Conservation (phyloP, 208 protist species). For the Paratrypanosoma confusum region DNA sequence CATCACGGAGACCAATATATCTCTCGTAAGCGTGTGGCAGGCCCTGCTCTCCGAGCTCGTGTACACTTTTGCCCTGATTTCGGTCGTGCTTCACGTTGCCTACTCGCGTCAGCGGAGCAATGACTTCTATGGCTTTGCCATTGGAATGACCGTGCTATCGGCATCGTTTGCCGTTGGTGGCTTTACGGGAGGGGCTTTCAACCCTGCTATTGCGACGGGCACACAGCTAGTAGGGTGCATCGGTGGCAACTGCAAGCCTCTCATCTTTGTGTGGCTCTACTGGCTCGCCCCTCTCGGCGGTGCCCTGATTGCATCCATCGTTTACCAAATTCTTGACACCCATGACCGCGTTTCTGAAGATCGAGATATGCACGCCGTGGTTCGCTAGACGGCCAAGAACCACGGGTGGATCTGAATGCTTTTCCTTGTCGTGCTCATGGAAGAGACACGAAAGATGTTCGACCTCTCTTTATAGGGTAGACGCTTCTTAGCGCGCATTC, state of each 20-base stretch:
- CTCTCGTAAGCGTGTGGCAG: constrained; percentile 48
- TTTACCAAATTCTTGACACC: constrained; percentile 75
- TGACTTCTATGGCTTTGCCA: constrained; percentile 75
- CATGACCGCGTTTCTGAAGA: constrained; percentile 26
- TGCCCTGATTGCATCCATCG: constrained; percentile 60
- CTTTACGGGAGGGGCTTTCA: constrained; percentile 62
- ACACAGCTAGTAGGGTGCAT: constrained; percentile 63
- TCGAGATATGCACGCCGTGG: no score
- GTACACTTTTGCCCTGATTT: constrained; percentile 72
- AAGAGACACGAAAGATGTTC: no score
- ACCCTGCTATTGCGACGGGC: constrained; percentile 67
- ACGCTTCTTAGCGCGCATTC: no score
- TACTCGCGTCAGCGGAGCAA: constrained; percentile 76
- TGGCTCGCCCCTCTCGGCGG: constrained; percentile 78
- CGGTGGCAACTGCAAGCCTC: constrained; percentile 46
- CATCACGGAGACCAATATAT: constrained; percentile 20
- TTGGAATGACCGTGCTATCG: constrained; percentile 53
- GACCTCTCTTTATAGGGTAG: no score
- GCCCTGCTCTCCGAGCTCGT: constrained; percentile 60
- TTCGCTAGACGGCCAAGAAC: no score
- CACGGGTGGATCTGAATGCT: no score
- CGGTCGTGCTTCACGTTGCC: constrained; percentile 68
- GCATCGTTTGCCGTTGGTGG: constrained; percentile 63
- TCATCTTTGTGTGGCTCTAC: constrained; percentile 73
- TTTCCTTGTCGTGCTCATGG: no score